Conservation (phyloP, 2,329 filamentous ascomycete genomes). For the Cryphonectria naterciae region DNA sequence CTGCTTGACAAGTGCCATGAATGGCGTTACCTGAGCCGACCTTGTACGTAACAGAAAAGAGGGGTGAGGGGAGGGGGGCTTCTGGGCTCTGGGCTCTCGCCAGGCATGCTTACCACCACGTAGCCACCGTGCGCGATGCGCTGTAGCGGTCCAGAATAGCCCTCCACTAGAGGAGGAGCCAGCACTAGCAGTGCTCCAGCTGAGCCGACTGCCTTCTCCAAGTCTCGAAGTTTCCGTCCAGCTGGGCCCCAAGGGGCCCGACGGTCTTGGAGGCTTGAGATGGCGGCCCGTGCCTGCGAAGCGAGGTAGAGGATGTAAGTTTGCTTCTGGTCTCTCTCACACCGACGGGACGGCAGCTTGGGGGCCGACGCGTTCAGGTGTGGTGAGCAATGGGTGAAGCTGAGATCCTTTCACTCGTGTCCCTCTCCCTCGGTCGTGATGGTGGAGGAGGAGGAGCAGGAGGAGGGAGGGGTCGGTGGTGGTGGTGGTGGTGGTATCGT, state of each 20-base stretch:
- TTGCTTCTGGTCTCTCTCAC: background rate
- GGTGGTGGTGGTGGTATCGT: background rate
- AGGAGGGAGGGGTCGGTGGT: background rate
- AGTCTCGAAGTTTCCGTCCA: background rate
- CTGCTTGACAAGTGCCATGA: constrained; percentile 9
- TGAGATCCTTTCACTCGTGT: background rate
- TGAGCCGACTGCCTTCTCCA: background rate
- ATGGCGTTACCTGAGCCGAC: constrained; percentile 10
- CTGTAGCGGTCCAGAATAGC: constrained; percentile 4
- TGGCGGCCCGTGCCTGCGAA: background rate
- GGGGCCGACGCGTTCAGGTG: background rate
- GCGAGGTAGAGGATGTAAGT: background rate
- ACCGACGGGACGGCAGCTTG: background rate
- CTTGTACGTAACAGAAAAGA: constrained; percentile 29
- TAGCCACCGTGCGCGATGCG: background rate
- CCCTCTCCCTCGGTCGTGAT: background rate
- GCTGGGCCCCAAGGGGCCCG: background rate
- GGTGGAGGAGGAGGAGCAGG: background rate
- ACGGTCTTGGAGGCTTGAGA: background rate
- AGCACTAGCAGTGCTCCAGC: background rate
- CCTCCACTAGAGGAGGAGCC: background rate
- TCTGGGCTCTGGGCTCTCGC: background rate
- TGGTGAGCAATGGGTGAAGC: background rate
- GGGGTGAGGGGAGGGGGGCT: too few species aligned
- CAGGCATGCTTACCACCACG: constrained; percentile 1